Conservation (phyloP, 306 rosid species). For the Gynostemma pentaphyllum region DNA sequence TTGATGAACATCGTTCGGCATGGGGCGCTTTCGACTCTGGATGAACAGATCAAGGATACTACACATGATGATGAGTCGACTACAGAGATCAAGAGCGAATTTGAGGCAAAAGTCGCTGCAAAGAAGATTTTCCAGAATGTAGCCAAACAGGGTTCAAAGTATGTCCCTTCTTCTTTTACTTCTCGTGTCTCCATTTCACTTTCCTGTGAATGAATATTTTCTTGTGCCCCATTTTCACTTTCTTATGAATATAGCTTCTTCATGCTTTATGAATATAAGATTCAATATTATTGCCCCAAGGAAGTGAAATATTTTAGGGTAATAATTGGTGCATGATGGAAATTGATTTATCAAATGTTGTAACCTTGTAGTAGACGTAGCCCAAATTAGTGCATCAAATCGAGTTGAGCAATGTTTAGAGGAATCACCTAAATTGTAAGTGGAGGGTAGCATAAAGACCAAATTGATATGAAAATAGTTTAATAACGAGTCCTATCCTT, state of each 20-base stretch:
- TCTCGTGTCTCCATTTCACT: background rate
- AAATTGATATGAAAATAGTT: background rate
- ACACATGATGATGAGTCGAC: conserved; percentile 34
- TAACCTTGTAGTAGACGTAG: no score
- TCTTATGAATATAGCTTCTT: background rate
- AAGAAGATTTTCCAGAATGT: conserved; percentile 74
- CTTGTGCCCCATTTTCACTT: background rate
- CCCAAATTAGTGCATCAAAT: no score
- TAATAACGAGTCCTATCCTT: background rate
- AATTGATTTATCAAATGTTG: no score
- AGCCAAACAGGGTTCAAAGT: conserved; percentile 61
- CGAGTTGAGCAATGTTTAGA: no score
- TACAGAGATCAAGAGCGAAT: conserved; percentile 55
- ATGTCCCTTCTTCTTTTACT: conserved; percentile 1
- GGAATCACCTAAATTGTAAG: no score
- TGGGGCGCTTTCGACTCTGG: conserved; percentile 59
- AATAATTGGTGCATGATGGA: no score
- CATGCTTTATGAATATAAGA: background rate
- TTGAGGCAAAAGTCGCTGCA: conserved; percentile 72
- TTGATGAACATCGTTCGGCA: conserved; percentile 54
- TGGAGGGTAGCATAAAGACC: background rate
- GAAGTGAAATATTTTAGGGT: background rate
- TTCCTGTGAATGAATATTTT: background rate
- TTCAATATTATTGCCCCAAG: background rate
- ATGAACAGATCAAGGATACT: conserved; percentile 47